A percentile compares a stretch with the other conserved stretches of the same genome.
Evolutionary conservation across 2,329 filamentous ascomycete species (phyloP).

Genomic region (Ampelomyces quisqualis): DNA sequence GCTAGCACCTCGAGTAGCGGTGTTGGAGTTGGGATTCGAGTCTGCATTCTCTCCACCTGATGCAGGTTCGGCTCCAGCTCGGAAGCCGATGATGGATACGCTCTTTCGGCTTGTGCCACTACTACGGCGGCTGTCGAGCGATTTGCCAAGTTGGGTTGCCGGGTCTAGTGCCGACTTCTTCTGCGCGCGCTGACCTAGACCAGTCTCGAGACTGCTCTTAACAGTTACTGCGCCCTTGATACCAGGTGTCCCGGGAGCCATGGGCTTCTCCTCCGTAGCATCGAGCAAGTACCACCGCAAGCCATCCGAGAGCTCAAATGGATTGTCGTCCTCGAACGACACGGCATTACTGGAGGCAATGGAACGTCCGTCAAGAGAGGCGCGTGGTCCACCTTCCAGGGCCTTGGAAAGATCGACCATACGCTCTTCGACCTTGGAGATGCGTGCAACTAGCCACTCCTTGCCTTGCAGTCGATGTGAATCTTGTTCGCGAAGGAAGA

Average conservation of each 20-base stretch:
- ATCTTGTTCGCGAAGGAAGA: slow-evolving; percentile 93
- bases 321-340: slow-evolving; percentile 84
- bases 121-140: slow-evolving; percentile 85
- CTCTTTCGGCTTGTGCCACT: slow-evolving; percentile 84
- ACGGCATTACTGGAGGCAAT: slow-evolving; percentile 55
- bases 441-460: slow-evolving; percentile 96
- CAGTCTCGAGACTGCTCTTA: slow-evolving; percentile 82
- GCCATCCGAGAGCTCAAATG: slow-evolving; percentile 93
- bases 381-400: slow-evolving; percentile 53
- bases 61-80: slow-evolving; percentile 31
- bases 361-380: slow-evolving; percentile 48
- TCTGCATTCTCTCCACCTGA: slow-evolving; percentile 25
- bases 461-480: slow-evolving; percentile 77
- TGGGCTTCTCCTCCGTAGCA: slow-evolving; percentile 87
- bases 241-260: slow-evolving; percentile 83
- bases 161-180: slow-evolving; percentile 49
- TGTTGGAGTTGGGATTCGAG: slow-evolving; percentile 29
- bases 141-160: slow-evolving; percentile 66
- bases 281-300: slow-evolving; percentile 96
- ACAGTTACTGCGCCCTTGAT: slow-evolving; percentile 84
- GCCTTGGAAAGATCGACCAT: slow-evolving; percentile 89
- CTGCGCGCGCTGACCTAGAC: slow-evolving; percentile 64
- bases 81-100: slow-evolving; percentile 44
- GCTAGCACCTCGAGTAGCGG: slow-evolving; percentile 36
- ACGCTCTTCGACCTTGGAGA: slow-evolving; percentile 85